phyloP scores from a whole-genome alignment of 139 green algal genomes.

The Volvox reticuliferus region DNA sequence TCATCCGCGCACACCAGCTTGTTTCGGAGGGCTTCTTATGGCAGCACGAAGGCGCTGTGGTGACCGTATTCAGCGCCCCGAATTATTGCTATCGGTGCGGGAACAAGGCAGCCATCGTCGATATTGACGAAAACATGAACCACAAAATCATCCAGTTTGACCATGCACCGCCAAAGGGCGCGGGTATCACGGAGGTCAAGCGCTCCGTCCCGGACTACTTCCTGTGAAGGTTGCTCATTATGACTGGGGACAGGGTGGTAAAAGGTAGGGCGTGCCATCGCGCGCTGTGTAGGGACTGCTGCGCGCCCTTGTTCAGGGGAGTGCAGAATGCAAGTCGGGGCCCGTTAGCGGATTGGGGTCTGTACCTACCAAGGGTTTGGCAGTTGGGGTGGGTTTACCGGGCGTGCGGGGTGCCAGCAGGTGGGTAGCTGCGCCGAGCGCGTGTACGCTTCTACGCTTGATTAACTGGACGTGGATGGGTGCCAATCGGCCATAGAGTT shows the following conservation, averaged over 20 bases:
- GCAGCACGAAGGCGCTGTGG: slow-evolving; percentile 88
- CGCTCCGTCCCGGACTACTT: slow-evolving; percentile 73
- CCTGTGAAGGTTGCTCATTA: slow-evolving; percentile 49
- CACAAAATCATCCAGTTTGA: slow-evolving; percentile 79
- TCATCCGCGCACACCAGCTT: slow-evolving; percentile 98
- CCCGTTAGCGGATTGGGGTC: neutral
- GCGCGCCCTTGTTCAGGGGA: neutral
- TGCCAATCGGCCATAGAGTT: neutral
- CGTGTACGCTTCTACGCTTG: neutral
- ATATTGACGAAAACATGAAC: slow-evolving; percentile 79
- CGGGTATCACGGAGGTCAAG: slow-evolving; percentile 74
- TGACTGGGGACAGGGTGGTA: neutral
- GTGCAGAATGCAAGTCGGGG: neutral
- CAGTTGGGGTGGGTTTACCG: too few relatives aligned
- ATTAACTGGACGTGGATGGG: neutral
- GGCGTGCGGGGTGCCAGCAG: too few relatives aligned
- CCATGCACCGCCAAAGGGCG: slow-evolving; percentile 72
- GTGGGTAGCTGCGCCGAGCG: neutral
- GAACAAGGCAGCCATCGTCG: slow-evolving; percentile 76
- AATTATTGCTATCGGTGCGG: slow-evolving; percentile 99
- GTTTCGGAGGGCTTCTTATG: slow-evolving; percentile 94
- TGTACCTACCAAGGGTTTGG: neutral
- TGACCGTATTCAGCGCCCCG: slow-evolving; percentile 97
- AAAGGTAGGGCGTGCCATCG: neutral
- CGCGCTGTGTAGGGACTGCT: neutral